phyloP scores from a whole-genome alignment of 2,329 filamentous ascomycete species.

The Hypoxylon rubiginosum region DNA sequence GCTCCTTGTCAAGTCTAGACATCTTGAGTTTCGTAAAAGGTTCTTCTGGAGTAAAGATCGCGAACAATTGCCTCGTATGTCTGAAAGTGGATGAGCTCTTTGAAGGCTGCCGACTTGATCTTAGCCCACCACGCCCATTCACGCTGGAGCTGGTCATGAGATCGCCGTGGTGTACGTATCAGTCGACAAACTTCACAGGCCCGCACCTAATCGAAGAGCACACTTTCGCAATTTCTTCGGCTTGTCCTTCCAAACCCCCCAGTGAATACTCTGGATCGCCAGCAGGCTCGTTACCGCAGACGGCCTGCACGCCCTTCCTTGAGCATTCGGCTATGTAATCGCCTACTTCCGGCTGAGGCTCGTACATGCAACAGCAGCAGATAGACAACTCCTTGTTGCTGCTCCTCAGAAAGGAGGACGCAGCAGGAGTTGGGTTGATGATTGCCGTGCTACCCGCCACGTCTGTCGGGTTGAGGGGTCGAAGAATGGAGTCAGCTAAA shows the following conservation, averaged over 20 bases:
- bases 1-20: not conserved
- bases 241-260: constrained; percentile 15
- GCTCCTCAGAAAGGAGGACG: not conserved
- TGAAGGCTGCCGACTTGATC: not conserved
- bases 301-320: constrained; percentile 8
- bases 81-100: not conserved
- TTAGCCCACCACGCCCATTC: not conserved
- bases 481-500: constrained; percentile 8
- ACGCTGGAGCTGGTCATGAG: not conserved
- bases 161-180: not conserved
- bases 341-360: not conserved
- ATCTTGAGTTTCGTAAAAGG: not conserved
- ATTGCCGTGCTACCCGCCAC: constrained; percentile 14
- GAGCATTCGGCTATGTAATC: constrained; percentile 14
- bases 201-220: constrained; percentile 11
- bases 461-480: constrained; percentile 7
- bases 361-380: constrained; percentile 9
- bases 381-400: constrained; percentile 11
- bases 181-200: not conserved
- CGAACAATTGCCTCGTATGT: constrained; percentile 6
- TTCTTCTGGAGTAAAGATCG: constrained; percentile 8
- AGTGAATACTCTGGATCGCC: constrained; percentile 10
- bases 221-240: constrained; percentile 21
- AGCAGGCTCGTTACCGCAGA: constrained; percentile 3
- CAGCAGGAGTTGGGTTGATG: constrained; percentile 1